Conservation (phyloP, 805 yeast genomes). For the Teunomyces cretensis region DNA sequence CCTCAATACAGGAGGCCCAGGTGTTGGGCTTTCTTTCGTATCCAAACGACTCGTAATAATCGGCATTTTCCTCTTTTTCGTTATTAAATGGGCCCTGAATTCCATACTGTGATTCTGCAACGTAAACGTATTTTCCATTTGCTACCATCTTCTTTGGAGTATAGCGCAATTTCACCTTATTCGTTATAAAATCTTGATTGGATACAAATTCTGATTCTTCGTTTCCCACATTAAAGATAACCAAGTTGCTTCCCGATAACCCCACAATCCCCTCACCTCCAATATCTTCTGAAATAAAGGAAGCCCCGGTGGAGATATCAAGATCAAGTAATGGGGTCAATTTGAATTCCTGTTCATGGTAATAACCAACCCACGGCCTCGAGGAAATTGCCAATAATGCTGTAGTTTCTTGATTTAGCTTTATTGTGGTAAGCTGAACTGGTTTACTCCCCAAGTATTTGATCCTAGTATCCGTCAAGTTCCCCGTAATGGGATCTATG, state of each 20-base stretch:
- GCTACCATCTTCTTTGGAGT: conserved; percentile 48
- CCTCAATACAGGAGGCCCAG: conserved; percentile 60
- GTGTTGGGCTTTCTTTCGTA: conserved; percentile 22
- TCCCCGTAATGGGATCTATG: conserved; percentile 59
- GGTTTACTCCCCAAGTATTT: conserved; percentile 74
- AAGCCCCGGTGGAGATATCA: conserved; percentile 44
- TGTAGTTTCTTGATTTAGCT: not conserved
- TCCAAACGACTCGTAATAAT: conserved; percentile 47
- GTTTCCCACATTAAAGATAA: conserved; percentile 56
- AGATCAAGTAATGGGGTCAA: conserved; percentile 49
- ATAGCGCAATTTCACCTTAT: conserved; percentile 44
- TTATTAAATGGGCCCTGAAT: conserved; percentile 28
- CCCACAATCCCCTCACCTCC: conserved; percentile 66
- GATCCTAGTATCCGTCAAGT: conserved; percentile 57
- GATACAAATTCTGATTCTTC: conserved; percentile 28
- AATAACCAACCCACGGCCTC: conserved; percentile 55
- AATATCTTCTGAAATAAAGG: conserved; percentile 63
- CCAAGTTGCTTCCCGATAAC: conserved; percentile 48
- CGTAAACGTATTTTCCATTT: conserved; percentile 24
- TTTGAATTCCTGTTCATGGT: conserved; percentile 33
- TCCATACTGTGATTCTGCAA: conserved; percentile 47
- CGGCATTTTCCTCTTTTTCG: conserved; percentile 25
- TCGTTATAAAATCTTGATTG: conserved; percentile 25
- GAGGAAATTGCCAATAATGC: conserved; percentile 47
- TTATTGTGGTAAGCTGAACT: conserved; percentile 47